Evolutionary conservation across 805 yeast species (phyloP).

Genomic region (Millerago galiae): DNA sequence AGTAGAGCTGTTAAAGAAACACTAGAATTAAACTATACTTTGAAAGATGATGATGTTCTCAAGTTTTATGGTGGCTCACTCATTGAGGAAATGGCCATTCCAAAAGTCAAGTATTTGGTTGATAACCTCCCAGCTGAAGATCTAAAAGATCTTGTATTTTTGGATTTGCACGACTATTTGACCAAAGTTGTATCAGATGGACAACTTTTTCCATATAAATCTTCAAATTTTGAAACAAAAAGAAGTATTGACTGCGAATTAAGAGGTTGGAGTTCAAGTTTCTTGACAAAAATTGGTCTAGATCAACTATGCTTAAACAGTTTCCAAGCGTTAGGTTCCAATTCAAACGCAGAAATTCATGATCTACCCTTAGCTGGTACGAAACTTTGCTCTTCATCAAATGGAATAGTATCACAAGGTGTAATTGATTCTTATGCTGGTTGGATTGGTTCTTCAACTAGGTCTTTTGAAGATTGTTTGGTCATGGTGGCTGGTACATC

Average conservation of each 20-base stretch:
- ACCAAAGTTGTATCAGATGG: conserved; percentile 12
- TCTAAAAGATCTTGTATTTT: conserved; percentile 29
- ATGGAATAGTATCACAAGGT: conserved; percentile 34
- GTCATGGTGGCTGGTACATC: conserved; percentile 59
- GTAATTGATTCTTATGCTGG: conserved; percentile 58
- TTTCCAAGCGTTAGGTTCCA: conserved; percentile 26
- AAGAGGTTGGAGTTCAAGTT: conserved; percentile 29
- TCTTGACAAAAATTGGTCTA: conserved; percentile 23
- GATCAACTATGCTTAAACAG: conserved; percentile 6
- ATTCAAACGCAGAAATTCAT: neutral
- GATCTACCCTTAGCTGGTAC: conserved; percentile 27
- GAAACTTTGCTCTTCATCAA: conserved; percentile 18
- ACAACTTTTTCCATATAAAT: too few relatives aligned
- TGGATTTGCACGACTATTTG: conserved; percentile 46
- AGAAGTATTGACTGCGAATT: conserved; percentile 33
- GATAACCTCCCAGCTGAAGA: conserved; percentile 19
- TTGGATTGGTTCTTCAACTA: conserved; percentile 36
- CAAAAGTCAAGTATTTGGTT: conserved; percentile 39
- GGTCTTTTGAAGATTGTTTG: conserved; percentile 22
- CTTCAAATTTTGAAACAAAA: conserved; percentile 9
- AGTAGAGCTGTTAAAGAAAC: conserved; percentile 35
- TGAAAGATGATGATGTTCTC: conserved; percentile 16
- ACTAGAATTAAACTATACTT: conserved; percentile 10
- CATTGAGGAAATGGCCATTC: conserved; percentile 53
- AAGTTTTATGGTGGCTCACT: conserved; percentile 36